phyloP scores from a whole-genome alignment of 352 stramenopile species.

The Phytopythium mirpurense region DNA sequence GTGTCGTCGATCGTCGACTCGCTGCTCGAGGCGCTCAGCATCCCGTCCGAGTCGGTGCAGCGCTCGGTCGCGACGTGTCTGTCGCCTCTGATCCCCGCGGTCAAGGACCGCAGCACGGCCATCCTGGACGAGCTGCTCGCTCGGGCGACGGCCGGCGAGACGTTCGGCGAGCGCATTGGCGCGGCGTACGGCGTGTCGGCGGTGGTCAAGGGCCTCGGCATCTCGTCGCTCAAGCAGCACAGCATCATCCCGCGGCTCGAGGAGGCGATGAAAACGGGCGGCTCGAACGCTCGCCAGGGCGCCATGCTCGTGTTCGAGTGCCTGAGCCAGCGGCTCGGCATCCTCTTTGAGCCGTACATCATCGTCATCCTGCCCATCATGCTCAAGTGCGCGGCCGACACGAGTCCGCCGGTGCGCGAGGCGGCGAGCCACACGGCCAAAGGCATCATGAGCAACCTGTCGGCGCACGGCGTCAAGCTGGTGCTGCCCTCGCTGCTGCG shows the following conservation, averaged over 20 bases:
- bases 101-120: constrained; percentile 67
- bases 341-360: constrained; percentile 98
- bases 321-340: constrained; percentile 92
- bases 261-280: constrained; percentile 72
- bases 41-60: constrained; percentile 92
- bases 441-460: constrained; percentile 99
- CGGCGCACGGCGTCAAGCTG: constrained; percentile 98
- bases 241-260: constrained; percentile 93
- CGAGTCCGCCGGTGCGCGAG: constrained; percentile 94
- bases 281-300: constrained; percentile 85
- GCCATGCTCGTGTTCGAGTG: constrained; percentile 98
- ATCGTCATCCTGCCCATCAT: constrained; percentile 99
- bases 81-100: constrained; percentile 79
- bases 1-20: constrained; percentile 85
- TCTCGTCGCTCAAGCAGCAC: constrained; percentile 97
- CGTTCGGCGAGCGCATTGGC: constrained; percentile 88
- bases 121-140: constrained; percentile 78
- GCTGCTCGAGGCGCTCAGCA: constrained; percentile 85
- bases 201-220: constrained; percentile 99
- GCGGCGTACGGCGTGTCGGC: constrained; percentile 97
- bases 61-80: constrained; percentile 89
- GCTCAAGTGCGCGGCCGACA: constrained; percentile 97
- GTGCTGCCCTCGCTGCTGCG: constrained; percentile 96
- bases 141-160: constrained; percentile 66
- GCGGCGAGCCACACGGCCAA: constrained; percentile 93